phyloP scores from a whole-genome alignment of 2,329 filamentous ascomycete genomes.

The Cladosporium sphaerospermum region DNA sequence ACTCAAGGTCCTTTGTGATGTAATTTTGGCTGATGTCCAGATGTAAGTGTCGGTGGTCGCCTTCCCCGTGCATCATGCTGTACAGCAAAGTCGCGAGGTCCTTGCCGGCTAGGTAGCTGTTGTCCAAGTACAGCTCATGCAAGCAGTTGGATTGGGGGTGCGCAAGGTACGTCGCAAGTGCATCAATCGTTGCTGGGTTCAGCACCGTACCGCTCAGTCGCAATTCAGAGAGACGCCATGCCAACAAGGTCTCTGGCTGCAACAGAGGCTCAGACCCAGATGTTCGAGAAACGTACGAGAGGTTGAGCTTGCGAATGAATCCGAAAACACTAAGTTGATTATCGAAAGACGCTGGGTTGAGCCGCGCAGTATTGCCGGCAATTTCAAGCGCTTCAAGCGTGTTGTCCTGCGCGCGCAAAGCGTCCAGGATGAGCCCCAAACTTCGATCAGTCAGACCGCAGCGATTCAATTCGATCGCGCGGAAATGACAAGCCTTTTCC shows the following conservation, averaged over 20 bases:
- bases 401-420: conserved; percentile 57
- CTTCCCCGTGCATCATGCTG: conserved; percentile 48
- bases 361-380: conserved; percentile 59
- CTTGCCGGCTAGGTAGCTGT: conserved; percentile 58
- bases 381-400: conserved; percentile 63
- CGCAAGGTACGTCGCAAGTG: conserved; percentile 55
- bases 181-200: conserved; percentile 59
- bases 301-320: conserved; percentile 58
- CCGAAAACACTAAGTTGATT: conserved; percentile 61
- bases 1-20: conserved; percentile 47
- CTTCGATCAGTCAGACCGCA: conserved; percentile 55
- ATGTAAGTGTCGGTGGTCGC: conserved; percentile 50
- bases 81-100: conserved; percentile 61
- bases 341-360: conserved; percentile 59
- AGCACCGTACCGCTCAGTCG: conserved; percentile 57
- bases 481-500: conserved; percentile 57
- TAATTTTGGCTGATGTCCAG: conserved; percentile 61
- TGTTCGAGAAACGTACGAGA: conserved; percentile 59
- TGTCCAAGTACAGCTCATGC: conserved; percentile 57
- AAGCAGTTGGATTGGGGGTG: conserved; percentile 50
- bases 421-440: conserved; percentile 58
- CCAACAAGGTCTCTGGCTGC: conserved; percentile 57
- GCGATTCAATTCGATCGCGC: conserved; percentile 60
- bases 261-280: conserved; percentile 59
- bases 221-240: conserved; percentile 62